Conservation (phyloP, 2,329 filamentous ascomycete species). For the Chaetothyriales sp. region DNA sequence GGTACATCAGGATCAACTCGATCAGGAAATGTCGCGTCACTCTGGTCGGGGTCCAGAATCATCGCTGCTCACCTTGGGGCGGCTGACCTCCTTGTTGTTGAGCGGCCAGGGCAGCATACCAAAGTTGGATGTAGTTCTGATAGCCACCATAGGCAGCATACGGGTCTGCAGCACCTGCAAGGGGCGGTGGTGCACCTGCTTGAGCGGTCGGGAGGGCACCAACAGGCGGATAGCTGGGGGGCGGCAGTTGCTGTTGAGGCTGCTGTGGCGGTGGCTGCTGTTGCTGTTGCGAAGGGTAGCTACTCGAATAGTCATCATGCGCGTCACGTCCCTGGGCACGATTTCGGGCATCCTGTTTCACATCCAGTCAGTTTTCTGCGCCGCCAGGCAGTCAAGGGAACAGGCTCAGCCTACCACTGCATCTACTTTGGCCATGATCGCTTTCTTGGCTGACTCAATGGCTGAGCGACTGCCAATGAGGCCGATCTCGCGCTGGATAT, state of each 20-base stretch:
- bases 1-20: not conserved
- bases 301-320: constrained; percentile 21
- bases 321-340: constrained; percentile 26
- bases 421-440: constrained; percentile 85
- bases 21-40: not conserved
- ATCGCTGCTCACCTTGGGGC: constrained; percentile 19
- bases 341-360: constrained; percentile 34
- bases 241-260: constrained; percentile 21
- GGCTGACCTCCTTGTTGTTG: constrained; percentile 30
- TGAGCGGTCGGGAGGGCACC: constrained; percentile 22
- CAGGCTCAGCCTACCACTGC: constrained; percentile 51
- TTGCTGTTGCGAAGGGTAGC: constrained; percentile 30
- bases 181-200: constrained; percentile 31
- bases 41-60: constrained; percentile 6
- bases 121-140: constrained; percentile 62
- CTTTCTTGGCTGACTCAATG: constrained; percentile 64
- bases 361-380: constrained; percentile 16
- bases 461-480: constrained; percentile 63
- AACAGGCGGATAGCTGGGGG: constrained; percentile 18
- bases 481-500: constrained; percentile 73
- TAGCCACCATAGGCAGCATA: constrained; percentile 76
- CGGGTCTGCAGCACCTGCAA: constrained; percentile 44
- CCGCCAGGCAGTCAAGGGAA: constrained; percentile 8
- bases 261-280: constrained; percentile 21
- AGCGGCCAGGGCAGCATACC: constrained; percentile 56